Base-by-base conservation (phyloP, 495 filamentous ascomycete species). In the Penicillium pulvis region DNA sequence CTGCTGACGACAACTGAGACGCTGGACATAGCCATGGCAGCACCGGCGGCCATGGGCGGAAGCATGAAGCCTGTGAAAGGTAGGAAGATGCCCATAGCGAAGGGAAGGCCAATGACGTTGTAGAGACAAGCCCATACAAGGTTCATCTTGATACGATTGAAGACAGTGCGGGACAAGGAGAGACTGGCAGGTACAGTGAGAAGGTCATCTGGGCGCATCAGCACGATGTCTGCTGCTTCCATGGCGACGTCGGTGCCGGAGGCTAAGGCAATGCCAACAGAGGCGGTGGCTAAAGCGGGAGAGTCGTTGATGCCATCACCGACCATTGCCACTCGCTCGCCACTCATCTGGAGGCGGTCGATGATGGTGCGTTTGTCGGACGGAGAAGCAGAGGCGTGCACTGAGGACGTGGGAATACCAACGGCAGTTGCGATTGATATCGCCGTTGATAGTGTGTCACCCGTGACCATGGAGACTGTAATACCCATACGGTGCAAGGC, bases 241-340 rank as follows among this genome's bases (percentile, higher is more conserved):
- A 99, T 93, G 41, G 94, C 94, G 2, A 99, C 93, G 73, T 99
- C 94, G 0, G 94, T 98, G 55, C 94, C 94, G 0, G 87, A 90
- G 17, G 90, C 83, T 69, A 99, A 89, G 17, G 93, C 92, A 64
- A 99, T 96, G 57, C 94, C 94, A 44, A 98, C 86, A 58, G 92
- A 84, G 30, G 94, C 92, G 2, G 92, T 96, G 16, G 93, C 94
- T 2, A 99, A 83, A 2, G 94, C 94, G 1, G 94, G 94, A 0
- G 93, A 97, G 79, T 99, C 94, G 71, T 99, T 99, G 81, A 99
- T 97, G 39, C 94, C 94, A 69, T 99, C 94, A 52, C 94, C 94
- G 23, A 98, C 94, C 94, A 99, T 98, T 62, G 91, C 94, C 23
- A 99, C 90, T 51, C 87, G 78, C 45, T 88, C 82, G 58, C 92